phyloP scores from a whole-genome alignment of 352 stramenopile species.

The Hyaloperonospora brassicae region DNA sequence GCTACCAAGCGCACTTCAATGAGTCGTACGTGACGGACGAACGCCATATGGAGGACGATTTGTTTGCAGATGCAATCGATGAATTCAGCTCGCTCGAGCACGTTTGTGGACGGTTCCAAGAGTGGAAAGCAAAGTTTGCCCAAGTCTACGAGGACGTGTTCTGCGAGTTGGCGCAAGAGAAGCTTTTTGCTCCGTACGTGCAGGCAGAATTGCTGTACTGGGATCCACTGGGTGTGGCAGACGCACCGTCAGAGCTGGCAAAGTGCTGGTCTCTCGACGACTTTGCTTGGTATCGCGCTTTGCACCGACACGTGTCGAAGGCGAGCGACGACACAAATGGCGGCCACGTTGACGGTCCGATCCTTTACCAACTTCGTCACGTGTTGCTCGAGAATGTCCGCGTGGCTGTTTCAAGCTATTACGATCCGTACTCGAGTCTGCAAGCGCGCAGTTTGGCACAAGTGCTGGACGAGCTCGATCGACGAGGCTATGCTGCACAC shows the following conservation, averaged over 20 bases:
- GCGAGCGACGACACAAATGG: neutral
- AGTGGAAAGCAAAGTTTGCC: slow-evolving; percentile 66
- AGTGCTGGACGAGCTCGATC: slow-evolving; percentile 46
- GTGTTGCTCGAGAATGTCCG: slow-evolving; percentile 39
- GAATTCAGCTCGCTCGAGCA: slow-evolving; percentile 54
- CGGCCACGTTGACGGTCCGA: slow-evolving; percentile 19
- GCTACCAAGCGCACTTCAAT: slow-evolving; percentile 24
- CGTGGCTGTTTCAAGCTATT: slow-evolving; percentile 32
- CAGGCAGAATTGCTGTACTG: slow-evolving; percentile 54
- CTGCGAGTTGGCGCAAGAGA: slow-evolving; percentile 48
- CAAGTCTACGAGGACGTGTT: slow-evolving; percentile 60
- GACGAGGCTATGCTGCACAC: slow-evolving; percentile 18
- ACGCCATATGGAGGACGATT: slow-evolving; percentile 11
- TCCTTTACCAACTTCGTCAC: slow-evolving; percentile 42
- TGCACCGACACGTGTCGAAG: slow-evolving; percentile 29
- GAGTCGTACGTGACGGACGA: slow-evolving; percentile 23
- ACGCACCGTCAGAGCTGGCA: slow-evolving; percentile 4
- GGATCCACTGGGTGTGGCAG: slow-evolving; percentile 44
- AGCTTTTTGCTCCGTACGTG: slow-evolving; percentile 57
- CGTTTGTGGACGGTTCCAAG: slow-evolving; percentile 57
- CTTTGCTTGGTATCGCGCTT: slow-evolving; percentile 48
- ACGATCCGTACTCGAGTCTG: slow-evolving; percentile 51
- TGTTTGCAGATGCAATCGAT: slow-evolving; percentile 62
- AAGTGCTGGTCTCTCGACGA: slow-evolving; percentile 26
- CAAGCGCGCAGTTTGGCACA: slow-evolving; percentile 44